These are phyloP conservation scores for Magnaporthiopsis incrustans DNA, from an alignment of 2,329 filamentous ascomycete genomes.

Conservation along the genomic window DNA sequence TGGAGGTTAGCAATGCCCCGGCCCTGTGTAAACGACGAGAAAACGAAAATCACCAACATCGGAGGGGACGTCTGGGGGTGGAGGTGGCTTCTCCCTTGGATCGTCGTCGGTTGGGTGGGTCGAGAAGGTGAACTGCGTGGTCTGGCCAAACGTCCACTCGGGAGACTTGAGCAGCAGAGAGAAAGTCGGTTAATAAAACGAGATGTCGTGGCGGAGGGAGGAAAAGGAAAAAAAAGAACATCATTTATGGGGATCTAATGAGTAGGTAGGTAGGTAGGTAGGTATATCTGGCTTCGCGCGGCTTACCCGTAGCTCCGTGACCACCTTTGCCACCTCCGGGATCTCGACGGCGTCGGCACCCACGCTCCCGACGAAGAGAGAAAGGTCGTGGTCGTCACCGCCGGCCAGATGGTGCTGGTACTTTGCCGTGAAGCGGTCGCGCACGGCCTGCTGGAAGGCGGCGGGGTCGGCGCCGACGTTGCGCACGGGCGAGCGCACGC, in stretches of 20 bases:
- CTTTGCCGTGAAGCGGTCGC: constrained; percentile 17
- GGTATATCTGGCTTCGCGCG: too few species aligned
- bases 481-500: constrained; percentile 74
- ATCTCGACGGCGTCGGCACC: constrained; percentile 13
- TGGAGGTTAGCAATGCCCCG: background rate
- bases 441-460: constrained; percentile 39
- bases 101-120: constrained; percentile 52
- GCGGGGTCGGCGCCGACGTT: constrained; percentile 52
- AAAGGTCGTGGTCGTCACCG: background rate
- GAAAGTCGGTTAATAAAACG: background rate
- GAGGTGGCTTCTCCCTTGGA: constrained; percentile 42
- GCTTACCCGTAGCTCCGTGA: constrained; percentile 47
- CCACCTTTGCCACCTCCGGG: constrained; percentile 51
- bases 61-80: constrained; percentile 38
- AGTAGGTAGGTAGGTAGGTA: too few species aligned
- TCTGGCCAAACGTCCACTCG: constrained; percentile 79
- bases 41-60: constrained; percentile 27
- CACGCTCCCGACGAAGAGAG: background rate
- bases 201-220: too few species aligned
- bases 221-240: too few species aligned
- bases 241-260: too few species aligned
- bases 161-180: constrained; percentile 34
- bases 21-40: background rate
- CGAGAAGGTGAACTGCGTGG: constrained; percentile 71
- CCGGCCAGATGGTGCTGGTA: background rate